Evolutionary conservation across 169 alveolate species (phyloP), one percentile per base, ranked within the genome.

Genomic region (Cryptosporidium xiaoi): DNA sequence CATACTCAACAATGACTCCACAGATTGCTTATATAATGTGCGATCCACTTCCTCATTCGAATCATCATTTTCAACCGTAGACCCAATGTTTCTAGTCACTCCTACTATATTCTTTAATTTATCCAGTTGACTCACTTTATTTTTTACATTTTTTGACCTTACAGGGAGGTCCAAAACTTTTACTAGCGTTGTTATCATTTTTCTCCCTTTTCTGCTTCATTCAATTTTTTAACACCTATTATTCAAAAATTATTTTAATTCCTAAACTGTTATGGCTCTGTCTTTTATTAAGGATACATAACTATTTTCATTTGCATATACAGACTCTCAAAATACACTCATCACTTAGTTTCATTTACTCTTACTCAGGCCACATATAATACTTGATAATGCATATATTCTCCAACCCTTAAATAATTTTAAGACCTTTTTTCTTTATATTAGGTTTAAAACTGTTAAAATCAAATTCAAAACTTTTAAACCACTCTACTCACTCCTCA

Each of bases 161-260:
- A 16, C 64, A 18, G 87, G 87, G 4, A 77, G 71, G 27, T 77
- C 51, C 51, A 77, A 44, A 7, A 77, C 40, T 13, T 77, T 60
- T 34, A 77, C 50, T 12, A 77, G 62, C 2, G 24, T 31, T 33
- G 51, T 13, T 31, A 77, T 77, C 87, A 77, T 77, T 60, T 5
- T 55, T 2, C 24, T 55, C 1, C 48, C 48, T 40, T 40, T 6
- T 40, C 48, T 40, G 13, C 48, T 40, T 40, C 27, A 24, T 24
- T 24, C 27, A 24, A 24, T 24, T 24, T 24, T 24, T 0, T 24
- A 24, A 24, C 27, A 24, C 27, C 27, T 24, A 24, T 24, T 24
- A 24, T 24, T 24, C 27, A 24, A 24, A 24, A 24, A 24, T 24
- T 24, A 24, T 24, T 24, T 24, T 24, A 24, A 24, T 24, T 24